Evolutionary conservation across 2,329 filamentous ascomycete species (phyloP).

Genomic region (Calycina herbarum): DNA sequence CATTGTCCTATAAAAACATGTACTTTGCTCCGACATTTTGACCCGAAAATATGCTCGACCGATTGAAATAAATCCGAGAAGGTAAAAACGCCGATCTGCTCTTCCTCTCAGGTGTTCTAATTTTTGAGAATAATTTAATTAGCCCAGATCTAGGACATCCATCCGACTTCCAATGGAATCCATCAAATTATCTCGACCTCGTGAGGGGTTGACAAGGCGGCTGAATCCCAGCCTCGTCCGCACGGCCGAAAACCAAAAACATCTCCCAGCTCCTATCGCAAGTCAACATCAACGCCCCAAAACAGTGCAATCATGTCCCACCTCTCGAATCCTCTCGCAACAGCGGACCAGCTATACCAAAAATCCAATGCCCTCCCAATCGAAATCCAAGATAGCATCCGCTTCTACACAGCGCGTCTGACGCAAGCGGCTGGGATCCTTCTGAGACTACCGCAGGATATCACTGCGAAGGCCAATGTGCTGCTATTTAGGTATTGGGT

Average conservation of each 20-base stretch:
- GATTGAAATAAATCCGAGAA: not conserved
- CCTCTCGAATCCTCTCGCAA: slow-evolving; percentile 71
- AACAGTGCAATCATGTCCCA: slow-evolving; percentile 51
- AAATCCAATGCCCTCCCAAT: slow-evolving; percentile 60
- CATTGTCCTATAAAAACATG: not conserved
- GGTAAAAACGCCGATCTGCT: too few relatives aligned
- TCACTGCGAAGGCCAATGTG: slow-evolving; percentile 82
- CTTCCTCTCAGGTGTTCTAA: too few relatives aligned
- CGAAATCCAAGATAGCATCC: slow-evolving; percentile 70
- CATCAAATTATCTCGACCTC: too few relatives aligned
- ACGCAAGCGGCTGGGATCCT: slow-evolving; percentile 80
- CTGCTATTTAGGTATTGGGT: slow-evolving; percentile 81
- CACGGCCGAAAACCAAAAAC: not conserved
- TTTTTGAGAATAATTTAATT: too few relatives aligned
- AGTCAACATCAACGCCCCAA: not conserved
- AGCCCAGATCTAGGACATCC: too few relatives aligned
- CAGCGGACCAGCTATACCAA: slow-evolving; percentile 66
- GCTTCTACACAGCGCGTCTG: slow-evolving; percentile 69
- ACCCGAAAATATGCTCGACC: too few relatives aligned
- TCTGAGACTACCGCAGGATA: slow-evolving; percentile 79
- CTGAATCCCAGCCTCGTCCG: slow-evolving; percentile 6
- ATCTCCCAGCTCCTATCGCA: not conserved
- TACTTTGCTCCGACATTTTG: too few relatives aligned
- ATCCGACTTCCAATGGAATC: too few relatives aligned
- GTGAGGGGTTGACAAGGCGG: not conserved